Evolutionary conservation across 78 protist species (phyloP).

Genomic region (Cavenderia fasciculata): DNA sequence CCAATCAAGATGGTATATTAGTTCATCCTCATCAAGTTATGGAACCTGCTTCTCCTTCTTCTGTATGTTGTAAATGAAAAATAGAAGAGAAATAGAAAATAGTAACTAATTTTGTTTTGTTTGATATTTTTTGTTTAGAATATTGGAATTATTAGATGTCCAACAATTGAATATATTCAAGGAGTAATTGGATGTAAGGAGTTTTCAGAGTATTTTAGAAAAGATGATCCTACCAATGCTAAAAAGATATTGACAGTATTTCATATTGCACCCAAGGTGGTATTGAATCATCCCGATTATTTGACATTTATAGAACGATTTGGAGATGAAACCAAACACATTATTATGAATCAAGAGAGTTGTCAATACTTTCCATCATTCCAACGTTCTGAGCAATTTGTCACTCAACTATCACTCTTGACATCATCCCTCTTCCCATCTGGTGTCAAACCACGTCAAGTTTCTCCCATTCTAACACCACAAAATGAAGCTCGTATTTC

Average conservation of each 20-base stretch:
- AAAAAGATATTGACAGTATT: neutral
- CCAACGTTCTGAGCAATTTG: neutral
- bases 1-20: neutral
- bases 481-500: no score
- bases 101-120: neutral
- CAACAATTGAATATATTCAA: slow-evolving; percentile 40
- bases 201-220: neutral
- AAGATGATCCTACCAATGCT: no score
- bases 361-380: slow-evolving; percentile 21
- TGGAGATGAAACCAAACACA: slow-evolving; percentile 1
- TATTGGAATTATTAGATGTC: slow-evolving; percentile 64
- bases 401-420: neutral
- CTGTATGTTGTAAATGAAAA: neutral
- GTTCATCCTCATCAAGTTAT: slow-evolving; percentile 58
- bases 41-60: slow-evolving; percentile 26
- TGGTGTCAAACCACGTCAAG: neutral
- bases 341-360: slow-evolving; percentile 34
- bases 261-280: slow-evolving; percentile 24
- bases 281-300: neutral
- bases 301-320: slow-evolving; percentile 44
- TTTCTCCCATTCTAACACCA: neutral
- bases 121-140: neutral
- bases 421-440: slow-evolving; percentile 6
- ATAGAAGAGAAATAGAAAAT: neutral
- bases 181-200: neutral